These are phyloP conservation scores for Symbiodinium pilosum DNA, from an alignment of 73 alveolate genomes.

Conservation along the genomic window DNA sequence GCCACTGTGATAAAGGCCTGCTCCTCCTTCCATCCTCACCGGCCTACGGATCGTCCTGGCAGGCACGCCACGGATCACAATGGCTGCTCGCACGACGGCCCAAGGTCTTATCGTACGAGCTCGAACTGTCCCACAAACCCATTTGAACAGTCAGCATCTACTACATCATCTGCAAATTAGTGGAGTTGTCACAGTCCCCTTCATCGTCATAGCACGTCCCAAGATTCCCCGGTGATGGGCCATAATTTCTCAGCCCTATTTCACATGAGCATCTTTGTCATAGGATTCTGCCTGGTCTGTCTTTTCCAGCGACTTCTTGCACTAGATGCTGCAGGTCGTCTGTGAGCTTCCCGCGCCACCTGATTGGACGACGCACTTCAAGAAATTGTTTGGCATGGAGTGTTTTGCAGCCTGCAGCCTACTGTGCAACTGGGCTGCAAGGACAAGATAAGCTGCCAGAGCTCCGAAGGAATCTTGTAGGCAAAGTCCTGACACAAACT, in stretches of 20 bases:
- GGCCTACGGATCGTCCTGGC: neutral
- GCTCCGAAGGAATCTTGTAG: neutral
- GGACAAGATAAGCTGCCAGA: conserved; percentile 2
- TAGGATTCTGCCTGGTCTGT: neutral
- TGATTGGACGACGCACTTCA: neutral
- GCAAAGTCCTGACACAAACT: neutral
- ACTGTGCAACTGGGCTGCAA: neutral
- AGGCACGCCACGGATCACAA: neutral
- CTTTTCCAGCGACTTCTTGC: neutral
- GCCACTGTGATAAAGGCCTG: neutral
- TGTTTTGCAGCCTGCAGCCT: neutral
- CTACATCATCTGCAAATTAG: too few species aligned
- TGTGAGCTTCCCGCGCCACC: conserved; percentile 17
- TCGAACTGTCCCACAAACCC: too few species aligned
- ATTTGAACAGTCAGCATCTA: too few species aligned
- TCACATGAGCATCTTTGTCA: too few species aligned
- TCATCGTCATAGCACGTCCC: too few species aligned
- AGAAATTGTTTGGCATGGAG: neutral
- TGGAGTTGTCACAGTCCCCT: neutral
- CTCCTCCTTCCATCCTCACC: neutral
- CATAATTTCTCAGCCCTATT: too few species aligned
- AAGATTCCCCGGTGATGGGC: too few species aligned
- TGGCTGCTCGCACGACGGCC: too few species aligned
- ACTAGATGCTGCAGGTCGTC: neutral
- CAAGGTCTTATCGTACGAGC: too few species aligned